phyloP scores from a whole-genome alignment of 345 rosid species.

The Salix udensis region DNA sequence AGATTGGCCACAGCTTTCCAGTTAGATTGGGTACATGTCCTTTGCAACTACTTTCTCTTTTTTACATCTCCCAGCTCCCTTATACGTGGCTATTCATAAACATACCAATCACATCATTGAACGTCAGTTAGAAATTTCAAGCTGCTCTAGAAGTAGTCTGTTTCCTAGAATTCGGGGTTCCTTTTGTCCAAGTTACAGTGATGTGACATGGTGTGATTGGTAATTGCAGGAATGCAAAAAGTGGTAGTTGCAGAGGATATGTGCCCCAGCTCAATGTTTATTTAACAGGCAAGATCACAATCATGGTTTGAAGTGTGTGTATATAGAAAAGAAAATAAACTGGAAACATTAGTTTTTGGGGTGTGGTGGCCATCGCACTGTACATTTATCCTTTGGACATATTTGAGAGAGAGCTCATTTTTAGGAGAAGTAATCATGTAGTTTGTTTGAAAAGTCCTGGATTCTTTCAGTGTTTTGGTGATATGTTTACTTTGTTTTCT shows the following conservation, averaged over 20 bases:
- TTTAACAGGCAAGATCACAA: constrained; percentile 58
- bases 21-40: constrained; percentile 31
- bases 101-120: constrained; percentile 43
- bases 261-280: constrained; percentile 55
- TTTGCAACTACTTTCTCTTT: constrained; percentile 22
- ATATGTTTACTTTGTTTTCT: constrained; percentile 1
- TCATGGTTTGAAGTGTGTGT: constrained; percentile 19
- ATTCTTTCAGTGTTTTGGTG: constrained; percentile 2
- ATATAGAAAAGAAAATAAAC: constrained; percentile 2
- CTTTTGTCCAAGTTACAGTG: constrained; percentile 33
- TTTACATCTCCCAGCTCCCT: constrained; percentile 3
- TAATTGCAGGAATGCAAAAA: constrained; percentile 69
- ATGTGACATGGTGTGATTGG: constrained; percentile 66
- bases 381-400: constrained; percentile 12
- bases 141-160: constrained; percentile 28
- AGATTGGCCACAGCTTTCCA: neutral
- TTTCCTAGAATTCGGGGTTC: constrained; percentile 42
- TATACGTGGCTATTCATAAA: constrained; percentile 11
- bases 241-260: constrained; percentile 55
- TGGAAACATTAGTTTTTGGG: constrained; percentile 9
- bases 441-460: constrained; percentile 3
- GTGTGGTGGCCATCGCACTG: constrained; percentile 16
- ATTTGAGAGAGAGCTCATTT: constrained; percentile 10
- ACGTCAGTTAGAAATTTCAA: constrained; percentile 21
- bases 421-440: constrained; percentile 13